Percentiles rank a stretch among this genome's conserved stretches.
phyloP scores from a whole-genome alignment of 352 stramenopile genomes.

The Phytophthora sp. region DNA sequence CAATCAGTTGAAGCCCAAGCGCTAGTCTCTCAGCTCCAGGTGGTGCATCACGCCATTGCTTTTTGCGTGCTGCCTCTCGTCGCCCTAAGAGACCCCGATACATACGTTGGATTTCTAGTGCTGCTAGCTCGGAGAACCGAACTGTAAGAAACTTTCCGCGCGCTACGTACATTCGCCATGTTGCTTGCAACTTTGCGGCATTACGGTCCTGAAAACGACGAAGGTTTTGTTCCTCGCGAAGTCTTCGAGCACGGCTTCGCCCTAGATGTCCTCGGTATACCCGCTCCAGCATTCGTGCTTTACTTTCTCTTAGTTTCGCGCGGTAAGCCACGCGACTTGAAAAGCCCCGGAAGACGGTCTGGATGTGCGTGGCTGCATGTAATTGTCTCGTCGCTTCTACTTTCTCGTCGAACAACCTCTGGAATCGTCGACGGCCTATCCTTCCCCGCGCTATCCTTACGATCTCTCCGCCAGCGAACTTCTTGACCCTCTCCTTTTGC shows the following conservation, averaged over 20 bases:
- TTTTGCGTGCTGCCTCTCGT: conserved; percentile 61
- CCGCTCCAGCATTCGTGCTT: conserved; percentile 63
- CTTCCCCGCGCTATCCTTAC: conserved; percentile 67
- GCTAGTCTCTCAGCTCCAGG: conserved; percentile 90
- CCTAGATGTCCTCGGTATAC: conserved; percentile 77
- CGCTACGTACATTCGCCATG: conserved; percentile 87
- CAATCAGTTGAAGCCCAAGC: conserved; percentile 91
- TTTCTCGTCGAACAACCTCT: conserved; percentile 22
- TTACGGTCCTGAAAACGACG: conserved; percentile 57
- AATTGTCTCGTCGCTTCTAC: conserved; percentile 24
- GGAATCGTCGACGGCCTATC: conserved; percentile 61
- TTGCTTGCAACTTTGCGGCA: conserved; percentile 86
- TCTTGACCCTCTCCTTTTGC: conserved; percentile 50
- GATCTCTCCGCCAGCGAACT: conserved; percentile 65
- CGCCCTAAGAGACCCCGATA: conserved; percentile 89
- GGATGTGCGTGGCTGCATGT: conserved; percentile 51
- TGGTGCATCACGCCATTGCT: conserved; percentile 87
- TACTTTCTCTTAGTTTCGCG: conserved; percentile 46
- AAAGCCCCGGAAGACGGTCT: conserved; percentile 76
- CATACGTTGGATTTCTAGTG: conserved; percentile 90
- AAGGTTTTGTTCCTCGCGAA: conserved; percentile 49
- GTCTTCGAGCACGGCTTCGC: conserved; percentile 36
- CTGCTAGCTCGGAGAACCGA: conserved; percentile 76
- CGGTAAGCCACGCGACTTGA: conserved; percentile 56
- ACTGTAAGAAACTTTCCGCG: conserved; percentile 69